Conservation (phyloP, 495 filamentous ascomycete genomes). For the Aspergillus heteromorphus region DNA sequence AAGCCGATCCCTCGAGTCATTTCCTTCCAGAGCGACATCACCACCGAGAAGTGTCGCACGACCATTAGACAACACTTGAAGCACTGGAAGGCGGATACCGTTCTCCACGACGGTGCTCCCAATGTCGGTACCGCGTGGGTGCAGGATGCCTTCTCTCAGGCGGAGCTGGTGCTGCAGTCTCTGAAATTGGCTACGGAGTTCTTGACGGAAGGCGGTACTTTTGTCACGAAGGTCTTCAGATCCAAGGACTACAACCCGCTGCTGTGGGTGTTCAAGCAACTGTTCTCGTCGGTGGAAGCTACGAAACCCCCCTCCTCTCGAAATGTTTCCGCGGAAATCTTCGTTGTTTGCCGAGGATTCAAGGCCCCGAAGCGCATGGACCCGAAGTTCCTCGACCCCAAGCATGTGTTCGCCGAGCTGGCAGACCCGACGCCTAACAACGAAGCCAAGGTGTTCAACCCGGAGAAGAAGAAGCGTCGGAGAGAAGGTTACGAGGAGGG, state of each 20-base stretch:
- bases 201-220: constrained; percentile 80
- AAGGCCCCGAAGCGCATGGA: constrained; percentile 91
- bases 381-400: constrained; percentile 85
- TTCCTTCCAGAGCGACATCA: constrained; percentile 97
- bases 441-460: constrained; percentile 96
- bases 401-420: constrained; percentile 92
- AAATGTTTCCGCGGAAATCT: constrained; percentile 96
- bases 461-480: constrained; percentile 94
- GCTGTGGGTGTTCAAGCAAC: constrained; percentile 96
- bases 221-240: constrained; percentile 96
- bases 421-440: constrained; percentile 85
- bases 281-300: constrained; percentile 90
- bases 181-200: constrained; percentile 95
- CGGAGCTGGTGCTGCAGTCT: constrained; percentile 86
- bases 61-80: constrained; percentile 88
- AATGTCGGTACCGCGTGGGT: constrained; percentile 98
- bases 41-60: constrained; percentile 92
- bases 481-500: constrained; percentile 96
- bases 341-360: constrained; percentile 92
- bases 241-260: constrained; percentile 97
- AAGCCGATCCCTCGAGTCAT: constrained; percentile 91
- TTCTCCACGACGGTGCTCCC: constrained; percentile 97
- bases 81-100: constrained; percentile 93
- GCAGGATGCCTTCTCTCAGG: constrained; percentile 97
- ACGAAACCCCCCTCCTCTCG: constrained; percentile 95